These are phyloP conservation scores for Penicillium sp. DNA, from an alignment of 2,329 filamentous ascomycete species.

Conservation along the genomic window DNA sequence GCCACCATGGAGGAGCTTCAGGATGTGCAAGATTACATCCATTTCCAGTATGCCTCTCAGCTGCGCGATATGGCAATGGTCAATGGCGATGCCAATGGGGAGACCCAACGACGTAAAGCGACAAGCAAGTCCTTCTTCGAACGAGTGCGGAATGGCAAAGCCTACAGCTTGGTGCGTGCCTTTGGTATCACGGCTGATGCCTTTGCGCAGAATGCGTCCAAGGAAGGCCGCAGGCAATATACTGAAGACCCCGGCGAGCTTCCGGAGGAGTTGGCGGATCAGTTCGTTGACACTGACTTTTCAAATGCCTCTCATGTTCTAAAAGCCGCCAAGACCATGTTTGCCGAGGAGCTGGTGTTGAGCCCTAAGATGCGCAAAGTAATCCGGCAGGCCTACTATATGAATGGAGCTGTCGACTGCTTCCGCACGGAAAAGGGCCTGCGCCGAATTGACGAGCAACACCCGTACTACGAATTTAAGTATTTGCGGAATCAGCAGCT, in stretches of 20 bases:
- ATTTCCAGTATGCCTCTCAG: constrained; percentile 85
- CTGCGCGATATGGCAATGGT: constrained; percentile 73
- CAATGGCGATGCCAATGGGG: constrained; percentile 57
- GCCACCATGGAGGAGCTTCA: constrained; percentile 92
- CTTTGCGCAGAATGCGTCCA: constrained; percentile 80
- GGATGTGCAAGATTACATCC: constrained; percentile 92
- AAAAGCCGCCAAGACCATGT: constrained; percentile 77
- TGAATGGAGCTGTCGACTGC: constrained; percentile 79
- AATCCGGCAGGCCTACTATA: constrained; percentile 78
- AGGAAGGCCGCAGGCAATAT: constrained; percentile 72
- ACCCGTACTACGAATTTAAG: constrained; percentile 97
- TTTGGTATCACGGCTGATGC: constrained; percentile 88
- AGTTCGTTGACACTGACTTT: constrained; percentile 68
- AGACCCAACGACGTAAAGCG: constrained; percentile 76
- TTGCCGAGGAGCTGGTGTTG: constrained; percentile 82
- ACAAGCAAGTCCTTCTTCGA: constrained; percentile 78
- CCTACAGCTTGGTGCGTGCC: constrained; percentile 77
- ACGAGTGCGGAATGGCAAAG: constrained; percentile 73
- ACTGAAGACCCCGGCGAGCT: constrained; percentile 78
- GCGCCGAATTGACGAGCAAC: constrained; percentile 87
- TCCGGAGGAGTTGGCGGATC: constrained; percentile 84
- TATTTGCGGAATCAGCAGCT: constrained; percentile 90
- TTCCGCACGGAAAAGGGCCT: constrained; percentile 90
- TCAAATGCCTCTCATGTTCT: constrained; percentile 72
- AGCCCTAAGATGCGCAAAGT: constrained; percentile 88